Evolutionary conservation across 768 basidiomycete genomes (phyloP).

Genomic region (Psilocybe subaeruginosa): DNA sequence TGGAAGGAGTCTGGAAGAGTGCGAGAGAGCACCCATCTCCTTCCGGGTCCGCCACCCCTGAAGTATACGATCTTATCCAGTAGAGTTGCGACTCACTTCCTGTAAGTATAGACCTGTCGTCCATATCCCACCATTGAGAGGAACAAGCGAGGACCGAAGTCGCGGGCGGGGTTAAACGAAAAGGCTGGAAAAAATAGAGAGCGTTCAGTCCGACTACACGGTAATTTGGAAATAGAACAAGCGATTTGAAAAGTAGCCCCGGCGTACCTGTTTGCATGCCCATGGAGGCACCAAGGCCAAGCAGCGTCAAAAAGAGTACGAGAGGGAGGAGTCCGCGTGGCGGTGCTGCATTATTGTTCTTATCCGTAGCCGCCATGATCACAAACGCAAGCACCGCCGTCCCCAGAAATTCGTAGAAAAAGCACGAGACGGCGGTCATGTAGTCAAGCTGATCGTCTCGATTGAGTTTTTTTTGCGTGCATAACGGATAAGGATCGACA

Average conservation of each 20-base stretch:
- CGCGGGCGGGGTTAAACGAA: constrained; percentile 72
- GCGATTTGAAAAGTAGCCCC: background rate
- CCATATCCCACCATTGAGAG: constrained; percentile 77
- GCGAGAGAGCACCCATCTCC: background rate
- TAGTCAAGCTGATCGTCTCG: constrained; percentile 26
- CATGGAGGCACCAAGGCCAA: constrained; percentile 58
- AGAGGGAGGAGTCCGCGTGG: constrained; percentile 48
- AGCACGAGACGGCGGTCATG: constrained; percentile 40
- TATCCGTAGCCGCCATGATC: constrained; percentile 58
- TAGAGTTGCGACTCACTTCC: constrained; percentile 34
- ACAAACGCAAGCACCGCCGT: constrained; percentile 57
- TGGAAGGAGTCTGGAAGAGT: no score
- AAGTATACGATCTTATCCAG: background rate
- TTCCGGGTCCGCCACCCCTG: background rate
- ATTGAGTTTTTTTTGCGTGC: background rate
- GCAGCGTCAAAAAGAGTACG: constrained; percentile 54
- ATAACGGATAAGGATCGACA: background rate
- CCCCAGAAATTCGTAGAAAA: constrained; percentile 58
- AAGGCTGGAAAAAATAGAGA: constrained; percentile 37
- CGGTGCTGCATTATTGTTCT: constrained; percentile 49
- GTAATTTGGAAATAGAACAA: background rate
- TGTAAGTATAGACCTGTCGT: constrained; percentile 45
- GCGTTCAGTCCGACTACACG: background rate
- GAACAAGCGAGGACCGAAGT: constrained; percentile 69
- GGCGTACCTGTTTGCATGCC: constrained; percentile 61